Conservation (phyloP, 176 grass and related monocot genomes). For the Typha latifolia region DNA sequence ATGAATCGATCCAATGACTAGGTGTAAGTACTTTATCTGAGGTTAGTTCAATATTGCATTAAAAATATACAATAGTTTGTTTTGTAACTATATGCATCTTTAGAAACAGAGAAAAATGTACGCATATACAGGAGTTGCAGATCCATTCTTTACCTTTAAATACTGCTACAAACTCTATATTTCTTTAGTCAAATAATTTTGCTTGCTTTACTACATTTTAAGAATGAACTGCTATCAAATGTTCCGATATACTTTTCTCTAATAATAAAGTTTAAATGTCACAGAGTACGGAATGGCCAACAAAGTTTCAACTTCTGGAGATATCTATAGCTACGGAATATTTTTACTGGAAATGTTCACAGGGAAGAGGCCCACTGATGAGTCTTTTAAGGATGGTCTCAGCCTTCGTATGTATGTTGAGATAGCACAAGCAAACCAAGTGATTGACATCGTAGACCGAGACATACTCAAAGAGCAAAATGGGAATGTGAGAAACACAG, state of each 20-base stretch:
- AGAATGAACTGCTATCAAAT: too few species aligned
- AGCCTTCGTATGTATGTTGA: constrained; percentile 16
- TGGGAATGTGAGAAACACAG: background rate
- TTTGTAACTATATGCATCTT: too few species aligned
- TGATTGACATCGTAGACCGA: constrained; percentile 8
- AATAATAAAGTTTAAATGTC: background rate
- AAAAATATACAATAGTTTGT: too few species aligned
- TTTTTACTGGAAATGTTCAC: constrained; percentile 34
- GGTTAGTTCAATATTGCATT: too few species aligned
- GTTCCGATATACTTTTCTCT: background rate
- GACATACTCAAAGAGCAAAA: background rate
- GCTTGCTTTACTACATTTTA: too few species aligned
- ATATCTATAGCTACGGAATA: constrained; percentile 37
- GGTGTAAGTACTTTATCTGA: too few species aligned
- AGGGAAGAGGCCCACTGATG: constrained; percentile 16
- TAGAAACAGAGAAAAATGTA: too few species aligned
- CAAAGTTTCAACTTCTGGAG: constrained; percentile 19
- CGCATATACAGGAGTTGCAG: too few species aligned
- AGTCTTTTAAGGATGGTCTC: background rate
- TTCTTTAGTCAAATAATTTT: background rate
- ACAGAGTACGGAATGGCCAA: constrained; percentile 37
- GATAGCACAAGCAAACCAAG: background rate
- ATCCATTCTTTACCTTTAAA: too few species aligned
- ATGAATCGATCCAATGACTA: too few species aligned
- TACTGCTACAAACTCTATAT: too few species aligned